phyloP scores from a whole-genome alignment of 108 stramenopile species.

The Cyclotella kingstonii region DNA sequence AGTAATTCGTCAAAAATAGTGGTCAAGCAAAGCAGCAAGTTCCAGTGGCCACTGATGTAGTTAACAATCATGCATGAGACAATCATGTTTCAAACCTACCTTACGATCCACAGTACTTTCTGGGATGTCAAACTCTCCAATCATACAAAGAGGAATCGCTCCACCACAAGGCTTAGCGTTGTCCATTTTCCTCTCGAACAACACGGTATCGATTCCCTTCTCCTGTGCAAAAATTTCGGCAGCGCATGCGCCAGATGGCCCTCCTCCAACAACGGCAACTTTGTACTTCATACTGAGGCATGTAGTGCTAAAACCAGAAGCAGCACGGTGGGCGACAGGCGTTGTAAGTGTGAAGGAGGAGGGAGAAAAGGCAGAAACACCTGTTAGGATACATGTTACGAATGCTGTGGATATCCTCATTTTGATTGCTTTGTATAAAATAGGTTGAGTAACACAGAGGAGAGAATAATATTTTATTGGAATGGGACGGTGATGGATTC shows the following conservation, averaged over 20 bases:
- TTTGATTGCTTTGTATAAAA: not conserved
- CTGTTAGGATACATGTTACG: slow-evolving; percentile 28
- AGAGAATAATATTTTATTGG: too few species aligned
- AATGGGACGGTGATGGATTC: too few species aligned
- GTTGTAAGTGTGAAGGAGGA: slow-evolving; percentile 56
- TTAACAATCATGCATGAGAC: too few species aligned
- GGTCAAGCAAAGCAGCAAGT: not conserved
- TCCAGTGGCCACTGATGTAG: too few species aligned
- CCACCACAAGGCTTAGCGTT: slow-evolving; percentile 99
- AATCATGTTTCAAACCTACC: slow-evolving; percentile 49
- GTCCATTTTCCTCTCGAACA: slow-evolving; percentile 98
- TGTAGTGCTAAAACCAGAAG: slow-evolving; percentile 41
- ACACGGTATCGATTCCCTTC: slow-evolving; percentile 87
- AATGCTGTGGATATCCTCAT: slow-evolving; percentile 66
- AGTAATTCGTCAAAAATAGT: not conserved
- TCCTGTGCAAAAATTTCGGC: slow-evolving; percentile 97
- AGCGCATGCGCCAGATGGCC: slow-evolving; percentile 96
- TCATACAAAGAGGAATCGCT: slow-evolving; percentile 98
- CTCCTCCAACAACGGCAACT: slow-evolving; percentile 96
- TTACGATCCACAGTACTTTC: slow-evolving; percentile 95
- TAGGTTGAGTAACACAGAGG: not conserved
- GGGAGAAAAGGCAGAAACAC: slow-evolving; percentile 50
- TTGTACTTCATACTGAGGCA: slow-evolving; percentile 85
- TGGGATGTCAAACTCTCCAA: slow-evolving; percentile 97
- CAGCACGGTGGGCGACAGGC: slow-evolving; percentile 34